phyloP scores from a whole-genome alignment of 2,329 filamentous ascomycete species.

The Lasiodiplodia sp. region DNA sequence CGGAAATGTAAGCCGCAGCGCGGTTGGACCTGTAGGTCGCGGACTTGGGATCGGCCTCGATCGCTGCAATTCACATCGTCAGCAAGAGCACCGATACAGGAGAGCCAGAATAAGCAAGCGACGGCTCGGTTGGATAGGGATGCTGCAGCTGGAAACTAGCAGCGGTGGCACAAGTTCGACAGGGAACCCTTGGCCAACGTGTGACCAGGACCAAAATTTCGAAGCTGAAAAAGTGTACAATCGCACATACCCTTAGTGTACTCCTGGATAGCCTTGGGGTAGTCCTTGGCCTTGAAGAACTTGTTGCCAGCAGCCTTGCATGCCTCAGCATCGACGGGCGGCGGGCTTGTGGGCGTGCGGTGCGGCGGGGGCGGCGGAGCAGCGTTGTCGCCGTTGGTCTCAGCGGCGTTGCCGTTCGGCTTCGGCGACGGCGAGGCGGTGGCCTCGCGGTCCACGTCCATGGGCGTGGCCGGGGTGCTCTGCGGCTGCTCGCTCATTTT shows the following conservation, averaged over 20 bases:
- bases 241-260: constrained; percentile 84
- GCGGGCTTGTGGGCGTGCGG: constrained; percentile 60
- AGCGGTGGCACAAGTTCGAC: constrained; percentile 6
- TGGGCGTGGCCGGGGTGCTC: constrained; percentile 59
- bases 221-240: constrained; percentile 2
- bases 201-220: constrained; percentile 14
- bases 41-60: constrained; percentile 84
- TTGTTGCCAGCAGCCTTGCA: constrained; percentile 96
- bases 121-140: neutral
- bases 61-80: constrained; percentile 64
- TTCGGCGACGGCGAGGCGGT: constrained; percentile 63
- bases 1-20: constrained; percentile 91
- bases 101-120: constrained; percentile 29
- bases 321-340: constrained; percentile 79
- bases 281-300: constrained; percentile 95
- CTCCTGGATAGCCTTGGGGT: constrained; percentile 84
- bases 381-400: constrained; percentile 35
- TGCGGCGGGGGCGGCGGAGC: constrained; percentile 76
- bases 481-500: constrained; percentile 59
- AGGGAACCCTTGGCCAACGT: constrained; percentile 12
- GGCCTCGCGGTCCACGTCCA: constrained; percentile 77
- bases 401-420: constrained; percentile 54
- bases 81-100: constrained; percentile 9
- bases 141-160: constrained; percentile 10
- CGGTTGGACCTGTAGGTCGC: constrained; percentile 94